Evolutionary conservation across 2,329 filamentous ascomycete genomes (phyloP), one percentile per base, ranked within the genome.

Genomic region (Incumbomyces lentus): DNA sequence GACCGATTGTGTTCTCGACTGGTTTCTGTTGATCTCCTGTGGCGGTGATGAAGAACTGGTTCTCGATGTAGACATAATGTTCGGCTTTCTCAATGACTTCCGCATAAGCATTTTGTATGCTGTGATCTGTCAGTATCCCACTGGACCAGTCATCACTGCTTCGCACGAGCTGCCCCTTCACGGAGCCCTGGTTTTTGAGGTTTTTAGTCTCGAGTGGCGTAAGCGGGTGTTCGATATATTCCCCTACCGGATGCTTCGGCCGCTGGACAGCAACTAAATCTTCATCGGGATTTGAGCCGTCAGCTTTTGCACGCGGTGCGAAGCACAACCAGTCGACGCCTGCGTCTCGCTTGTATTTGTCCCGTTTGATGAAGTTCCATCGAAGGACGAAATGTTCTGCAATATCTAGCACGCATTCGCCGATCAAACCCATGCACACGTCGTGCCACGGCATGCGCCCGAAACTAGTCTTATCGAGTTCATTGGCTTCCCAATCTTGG

Each of bases 361-460:
- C 90, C 31, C 90, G 80, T 68, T 96, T 96, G 67, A 90, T 75
- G 59, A 95, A 95, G 61, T 98, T 96, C 92, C 90, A 96, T 30
- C 92, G 79, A 38, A 95, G 69, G 7, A 94, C 81, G 57, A 96
- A 98, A 62, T 96, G 89, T 65, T 95, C 89, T 0, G 89, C 89
- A 56, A 98, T 92, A 59, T 96, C 90, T 61, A 90, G 88, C 10
- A 95, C 86, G 54, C 82, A 86, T 14, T 89, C 86, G 0, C 92
- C 90, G 48, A 92, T 77, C n/a, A 95, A 57, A 11, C 84, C 88
- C 84, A 96, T 93, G 8, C 86, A 76, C 2, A 95, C 88, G 62
- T 98, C 92, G 61, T 96, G 89, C 92, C 92, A 98, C 0, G 90
- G 90, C 92, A 98, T 96, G 26, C 92, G 82, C 6, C 89, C 89